A percentile compares a stretch with the other conserved stretches of the same genome.
These are phyloP conservation scores for Eucommia ulmoides DNA, from an alignment of 257 asterid species.

Conservation along the genomic window DNA sequence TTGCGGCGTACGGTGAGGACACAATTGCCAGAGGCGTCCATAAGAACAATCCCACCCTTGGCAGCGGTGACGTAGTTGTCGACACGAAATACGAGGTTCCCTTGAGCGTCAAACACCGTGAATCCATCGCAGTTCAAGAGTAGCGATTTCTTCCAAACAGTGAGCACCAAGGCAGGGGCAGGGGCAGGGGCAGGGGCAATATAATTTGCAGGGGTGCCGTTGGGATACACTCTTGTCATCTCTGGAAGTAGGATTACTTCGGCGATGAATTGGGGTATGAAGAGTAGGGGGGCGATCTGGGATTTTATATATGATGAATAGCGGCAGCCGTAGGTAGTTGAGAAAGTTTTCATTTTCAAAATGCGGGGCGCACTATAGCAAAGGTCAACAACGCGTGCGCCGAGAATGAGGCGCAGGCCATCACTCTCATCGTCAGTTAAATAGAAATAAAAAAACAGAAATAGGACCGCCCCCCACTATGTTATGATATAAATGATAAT, in stretches of 20 bases:
- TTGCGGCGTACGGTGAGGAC: conserved; percentile 73
- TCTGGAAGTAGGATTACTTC: too few relatives aligned
- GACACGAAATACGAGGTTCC: conserved; percentile 61
- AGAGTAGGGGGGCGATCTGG: neutral
- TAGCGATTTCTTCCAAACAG: conserved; percentile 83
- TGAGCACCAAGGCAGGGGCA: conserved; percentile 18
- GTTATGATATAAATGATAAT: too few relatives aligned
- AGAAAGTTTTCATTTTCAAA: too few relatives aligned
- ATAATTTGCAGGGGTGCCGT: conserved; percentile 7
- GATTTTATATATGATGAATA: too few relatives aligned
- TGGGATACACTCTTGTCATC: conserved; percentile 53
- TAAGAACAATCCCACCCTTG: conserved; percentile 39
- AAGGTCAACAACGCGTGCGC: too few relatives aligned
- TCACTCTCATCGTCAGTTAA: too few relatives aligned
- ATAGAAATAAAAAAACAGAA: too few relatives aligned
- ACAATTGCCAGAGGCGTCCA: conserved; percentile 58
- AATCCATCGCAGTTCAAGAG: conserved; percentile 63
- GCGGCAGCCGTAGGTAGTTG: too few relatives aligned
- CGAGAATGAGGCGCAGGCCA: too few relatives aligned
- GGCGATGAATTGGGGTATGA: neutral
- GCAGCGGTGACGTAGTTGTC: conserved; percentile 48
- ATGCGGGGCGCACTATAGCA: too few relatives aligned
- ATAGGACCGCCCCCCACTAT: too few relatives aligned
- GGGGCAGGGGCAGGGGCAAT: conserved; percentile 6
- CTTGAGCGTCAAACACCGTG: conserved; percentile 51